Evolutionary conservation across 208 protist species (phyloP), one percentile per base, ranked within the genome.

Genomic region (Leishmania braziliensis): DNA sequence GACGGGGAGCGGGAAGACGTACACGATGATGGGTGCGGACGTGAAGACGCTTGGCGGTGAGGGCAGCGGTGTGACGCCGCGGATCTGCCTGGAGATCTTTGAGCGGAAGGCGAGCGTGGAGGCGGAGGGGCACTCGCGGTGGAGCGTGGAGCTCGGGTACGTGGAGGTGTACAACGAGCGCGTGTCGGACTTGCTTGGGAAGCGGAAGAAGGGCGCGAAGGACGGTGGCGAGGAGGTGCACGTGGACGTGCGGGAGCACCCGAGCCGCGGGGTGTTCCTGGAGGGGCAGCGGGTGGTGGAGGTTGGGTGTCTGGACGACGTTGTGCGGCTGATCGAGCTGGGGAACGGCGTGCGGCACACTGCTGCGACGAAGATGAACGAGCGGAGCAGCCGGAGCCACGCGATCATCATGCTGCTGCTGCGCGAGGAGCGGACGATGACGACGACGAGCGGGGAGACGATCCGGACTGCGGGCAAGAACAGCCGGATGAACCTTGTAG

Each of bases 151-250:
- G 77, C 62, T 26, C 78, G 88, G 82, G 72, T 95, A 95, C 65
- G 80, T 98, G 6, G 95, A 98, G 82, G 96, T 98, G 71, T 98
- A 98, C 90, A 97, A 97, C 80, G 96, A 98, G 75, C 84, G 85
- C 12, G 91, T 97, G 50, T 86, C 87, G 0, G 94, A 98, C 71
- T 77, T 98, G 50, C 84, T 95, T 12, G 89, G 94, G 80, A 86
- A 93, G 84, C 91, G 89, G 5, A 81, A 96, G 39, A 98, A 99
- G 84, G 98, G 99, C 85, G 96, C 88, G 82, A 92, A 1, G 95
- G 98, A 80, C 91, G 91, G n/a, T 85, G 90, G 26, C 83, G 94
- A 62, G 60, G 10, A 20, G 60, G 60, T 36, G 60, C n/a, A 20
- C 26, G 26, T 66, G 12, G 26, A 43, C 16, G 29, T 66, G 50